phyloP scores from a whole-genome alignment of 805 yeast species.

The Candida pseudoglaebosa region DNA sequence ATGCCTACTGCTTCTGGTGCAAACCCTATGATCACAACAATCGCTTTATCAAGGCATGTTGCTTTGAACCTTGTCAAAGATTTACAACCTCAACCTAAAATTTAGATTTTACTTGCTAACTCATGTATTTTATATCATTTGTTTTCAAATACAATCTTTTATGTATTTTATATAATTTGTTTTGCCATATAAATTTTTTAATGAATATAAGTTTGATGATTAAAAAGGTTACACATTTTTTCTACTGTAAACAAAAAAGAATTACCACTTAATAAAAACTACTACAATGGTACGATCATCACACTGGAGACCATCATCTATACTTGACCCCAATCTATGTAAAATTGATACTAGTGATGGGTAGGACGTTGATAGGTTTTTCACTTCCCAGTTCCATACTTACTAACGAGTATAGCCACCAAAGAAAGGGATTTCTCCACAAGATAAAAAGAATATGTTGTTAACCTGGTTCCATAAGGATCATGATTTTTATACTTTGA shows the following conservation, averaged over 20 bases:
- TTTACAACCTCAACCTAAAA: constrained; percentile 22
- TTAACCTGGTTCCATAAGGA: constrained; percentile 36
- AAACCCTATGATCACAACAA: constrained; percentile 49
- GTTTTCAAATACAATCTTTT: too few relatives aligned
- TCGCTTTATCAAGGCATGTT: constrained; percentile 45
- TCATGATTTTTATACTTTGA: constrained; percentile 43
- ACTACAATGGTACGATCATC: too few relatives aligned
- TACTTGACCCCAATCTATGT: too few relatives aligned
- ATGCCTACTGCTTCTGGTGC: constrained; percentile 53
- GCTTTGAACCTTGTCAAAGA: constrained; percentile 35
- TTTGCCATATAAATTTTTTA: too few relatives aligned
- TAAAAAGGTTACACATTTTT: too few relatives aligned
- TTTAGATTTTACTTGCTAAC: constrained; percentile 12
- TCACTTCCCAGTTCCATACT: too few relatives aligned
- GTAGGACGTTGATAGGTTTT: too few relatives aligned
- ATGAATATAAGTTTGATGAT: too few relatives aligned
- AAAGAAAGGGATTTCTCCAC: constrained; percentile 30
- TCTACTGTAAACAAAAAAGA: too few relatives aligned
- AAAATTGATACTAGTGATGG: too few relatives aligned
- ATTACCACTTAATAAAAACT: too few relatives aligned
- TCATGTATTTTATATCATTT: not conserved
- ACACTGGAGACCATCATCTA: too few relatives aligned
- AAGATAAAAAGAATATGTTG: constrained; percentile 36
- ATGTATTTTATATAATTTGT: not conserved
- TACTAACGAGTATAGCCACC: constrained; percentile 8